phyloP scores from a whole-genome alignment of 257 asterid genomes.

The Parsonsia alboflavescens region DNA sequence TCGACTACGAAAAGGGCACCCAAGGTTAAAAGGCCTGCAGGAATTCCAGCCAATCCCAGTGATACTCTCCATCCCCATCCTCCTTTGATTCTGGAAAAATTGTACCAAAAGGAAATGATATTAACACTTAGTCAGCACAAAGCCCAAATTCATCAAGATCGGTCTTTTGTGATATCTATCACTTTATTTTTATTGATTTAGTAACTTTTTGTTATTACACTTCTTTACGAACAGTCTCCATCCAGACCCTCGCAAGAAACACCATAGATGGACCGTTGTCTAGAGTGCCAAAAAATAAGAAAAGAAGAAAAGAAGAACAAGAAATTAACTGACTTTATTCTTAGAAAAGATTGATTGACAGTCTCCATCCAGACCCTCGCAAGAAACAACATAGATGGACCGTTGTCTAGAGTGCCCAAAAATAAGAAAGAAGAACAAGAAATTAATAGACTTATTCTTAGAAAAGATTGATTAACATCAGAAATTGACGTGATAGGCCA shows the following conservation, averaged over 20 bases:
- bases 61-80: constrained; percentile 94
- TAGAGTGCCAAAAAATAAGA: neutral
- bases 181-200: neutral
- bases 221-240: too few relatives aligned
- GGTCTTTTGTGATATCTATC: too few relatives aligned
- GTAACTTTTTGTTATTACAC: neutral
- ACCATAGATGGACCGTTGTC: too few relatives aligned
- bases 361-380: too few relatives aligned
- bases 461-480: neutral
- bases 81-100: constrained; percentile 48
- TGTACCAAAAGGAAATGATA: neutral
- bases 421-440: neutral
- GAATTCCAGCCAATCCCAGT: constrained; percentile 78
- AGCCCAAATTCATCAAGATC: neutral
- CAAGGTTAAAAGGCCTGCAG: constrained; percentile 62
- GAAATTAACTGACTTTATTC: neutral
- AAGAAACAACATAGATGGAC: too few relatives aligned
- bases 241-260: too few relatives aligned
- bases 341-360: too few relatives aligned
- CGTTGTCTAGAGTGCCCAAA: too few relatives aligned
- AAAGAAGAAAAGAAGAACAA: neutral
- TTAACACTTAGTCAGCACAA: too few relatives aligned
- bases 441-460: neutral
- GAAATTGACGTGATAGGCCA: neutral
- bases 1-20: constrained; percentile 73